Percentiles rank a stretch among this genome's conserved stretches.
Conservation (phyloP, 1,284 basidiomycete species). For the Cystobasidium slooffiae region DNA sequence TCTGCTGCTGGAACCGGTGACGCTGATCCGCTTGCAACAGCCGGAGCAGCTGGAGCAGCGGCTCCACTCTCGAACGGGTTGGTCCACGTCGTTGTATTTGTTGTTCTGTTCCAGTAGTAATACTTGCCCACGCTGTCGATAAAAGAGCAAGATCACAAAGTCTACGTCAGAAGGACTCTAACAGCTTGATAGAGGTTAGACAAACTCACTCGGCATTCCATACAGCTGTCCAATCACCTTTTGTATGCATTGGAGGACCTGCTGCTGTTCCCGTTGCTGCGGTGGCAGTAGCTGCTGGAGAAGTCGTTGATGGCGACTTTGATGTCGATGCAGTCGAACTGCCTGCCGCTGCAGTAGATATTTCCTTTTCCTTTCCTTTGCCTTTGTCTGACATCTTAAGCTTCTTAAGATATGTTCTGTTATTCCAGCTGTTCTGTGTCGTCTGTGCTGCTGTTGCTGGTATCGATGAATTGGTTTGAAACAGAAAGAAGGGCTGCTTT, state of each 20-base stretch:
- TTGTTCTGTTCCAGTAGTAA: constrained; percentile 52
- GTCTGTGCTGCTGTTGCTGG: neutral
- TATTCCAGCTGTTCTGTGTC: neutral
- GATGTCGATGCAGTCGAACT: constrained; percentile 1
- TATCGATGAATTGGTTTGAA: too few relatives aligned
- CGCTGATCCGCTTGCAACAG: constrained; percentile 8
- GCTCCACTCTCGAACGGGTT: constrained; percentile 47
- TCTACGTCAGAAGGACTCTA: neutral
- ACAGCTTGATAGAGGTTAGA: neutral
- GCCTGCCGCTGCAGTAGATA: neutral
- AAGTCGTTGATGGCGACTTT: neutral
- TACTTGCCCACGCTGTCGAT: constrained; percentile 48
- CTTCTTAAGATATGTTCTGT: neutral
- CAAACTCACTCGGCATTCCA: constrained; percentile 48
- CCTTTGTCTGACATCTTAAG: constrained; percentile 34
- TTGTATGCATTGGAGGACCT: constrained; percentile 35
- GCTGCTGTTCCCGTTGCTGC: constrained; percentile 17
- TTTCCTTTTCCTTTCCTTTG: constrained; percentile 26
- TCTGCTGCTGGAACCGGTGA: neutral
- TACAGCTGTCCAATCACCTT: constrained; percentile 51
- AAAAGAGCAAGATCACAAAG: neutral
- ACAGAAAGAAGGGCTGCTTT: too few relatives aligned
- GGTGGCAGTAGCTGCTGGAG: neutral
- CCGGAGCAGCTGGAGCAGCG: constrained; percentile 1
- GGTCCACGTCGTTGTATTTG: constrained; percentile 50